Base-by-base conservation (phyloP, 805 yeast genomes). In the Wickerhamomyces rabaulensis region DNA sequence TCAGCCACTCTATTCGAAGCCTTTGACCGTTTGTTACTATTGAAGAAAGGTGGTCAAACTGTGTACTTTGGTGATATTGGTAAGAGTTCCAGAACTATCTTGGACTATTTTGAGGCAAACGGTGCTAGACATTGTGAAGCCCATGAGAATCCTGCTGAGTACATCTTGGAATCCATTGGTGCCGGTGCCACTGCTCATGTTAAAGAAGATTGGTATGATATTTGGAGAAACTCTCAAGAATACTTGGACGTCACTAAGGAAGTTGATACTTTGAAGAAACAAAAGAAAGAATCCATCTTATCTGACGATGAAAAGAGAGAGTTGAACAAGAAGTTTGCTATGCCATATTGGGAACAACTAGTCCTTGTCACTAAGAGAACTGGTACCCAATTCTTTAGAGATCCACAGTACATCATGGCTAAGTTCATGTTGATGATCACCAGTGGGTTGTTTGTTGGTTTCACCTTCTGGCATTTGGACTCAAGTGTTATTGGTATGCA, bases 11-110 rank as follows among this genome's bases (percentile, higher is more conserved):
- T 48, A 22, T 48, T 48, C 27, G 52, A 50, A 41, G 46, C 52
- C 1, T 50, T 50, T 42, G 52, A 50, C 25, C 47, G 52, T 38
- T 41, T 50, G 20, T 23, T 50, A 22, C 26, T 50, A 20, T 90
- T 85, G 58, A 80, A 79, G 52, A 76, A 75, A 52, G 92, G 91
- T 56, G 92, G 92, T 49, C 69, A 75, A 60, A 84, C 90, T 40
- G 84, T 47, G 25, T 84, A 84, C 62, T 84, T 83, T 62, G 92
- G 92, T 53, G 87, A 82, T 51, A 79, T 82, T 55, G 86, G 88
- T 42, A 66, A 73, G 42, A 76, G 79, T 60, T 77, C 81, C 9
- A 66, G 74, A 13, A 63, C 65, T 1, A 61, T 75, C 21, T 58
- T 70, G 45, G 62, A 63, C 45, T 50, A 70, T 58, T 56, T 78